These are phyloP conservation scores for Arthrinium phaeospermum DNA, from an alignment of 2,329 filamentous ascomycete genomes.

Conservation along the genomic window DNA sequence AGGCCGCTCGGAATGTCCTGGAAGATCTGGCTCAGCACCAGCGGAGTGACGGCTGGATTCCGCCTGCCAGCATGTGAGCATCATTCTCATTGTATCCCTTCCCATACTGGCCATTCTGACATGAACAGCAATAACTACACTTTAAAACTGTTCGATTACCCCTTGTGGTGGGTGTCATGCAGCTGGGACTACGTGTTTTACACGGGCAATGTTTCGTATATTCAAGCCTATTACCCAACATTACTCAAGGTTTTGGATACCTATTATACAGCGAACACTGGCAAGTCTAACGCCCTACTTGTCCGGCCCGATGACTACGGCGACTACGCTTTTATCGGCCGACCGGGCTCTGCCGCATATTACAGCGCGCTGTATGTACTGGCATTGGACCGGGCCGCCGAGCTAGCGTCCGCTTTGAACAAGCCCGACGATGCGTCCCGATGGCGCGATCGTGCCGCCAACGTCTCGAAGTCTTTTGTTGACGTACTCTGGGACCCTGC, in stretches of 20 bases:
- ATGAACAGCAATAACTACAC: constrained; percentile 48
- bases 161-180: constrained; percentile 58
- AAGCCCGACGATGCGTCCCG: constrained; percentile 41
- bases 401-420: constrained; percentile 44
- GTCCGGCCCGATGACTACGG: constrained; percentile 51
- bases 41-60: constrained; percentile 57
- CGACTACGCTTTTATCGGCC: constrained; percentile 57
- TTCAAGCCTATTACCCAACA: constrained; percentile 47
- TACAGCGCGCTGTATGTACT: constrained; percentile 58
- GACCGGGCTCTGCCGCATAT: constrained; percentile 55
- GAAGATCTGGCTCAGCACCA: constrained; percentile 57
- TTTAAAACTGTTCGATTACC: constrained; percentile 57
- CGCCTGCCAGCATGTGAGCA: constrained; percentile 56
- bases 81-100: constrained; percentile 7
- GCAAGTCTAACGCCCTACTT: constrained; percentile 46
- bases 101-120: background rate
- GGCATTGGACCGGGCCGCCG: constrained; percentile 50
- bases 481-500: constrained; percentile 47
- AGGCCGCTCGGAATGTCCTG: constrained; percentile 52
- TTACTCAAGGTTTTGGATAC: constrained; percentile 49
- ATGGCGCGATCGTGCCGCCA: constrained; percentile 46
- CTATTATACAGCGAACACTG: constrained; percentile 52
- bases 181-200: constrained; percentile 56
- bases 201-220: constrained; percentile 50
- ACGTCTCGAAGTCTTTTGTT: constrained; percentile 43